These are phyloP conservation scores for Plasmopara viticola DNA, from an alignment of 352 stramenopile genomes.

Conservation along the genomic window DNA sequence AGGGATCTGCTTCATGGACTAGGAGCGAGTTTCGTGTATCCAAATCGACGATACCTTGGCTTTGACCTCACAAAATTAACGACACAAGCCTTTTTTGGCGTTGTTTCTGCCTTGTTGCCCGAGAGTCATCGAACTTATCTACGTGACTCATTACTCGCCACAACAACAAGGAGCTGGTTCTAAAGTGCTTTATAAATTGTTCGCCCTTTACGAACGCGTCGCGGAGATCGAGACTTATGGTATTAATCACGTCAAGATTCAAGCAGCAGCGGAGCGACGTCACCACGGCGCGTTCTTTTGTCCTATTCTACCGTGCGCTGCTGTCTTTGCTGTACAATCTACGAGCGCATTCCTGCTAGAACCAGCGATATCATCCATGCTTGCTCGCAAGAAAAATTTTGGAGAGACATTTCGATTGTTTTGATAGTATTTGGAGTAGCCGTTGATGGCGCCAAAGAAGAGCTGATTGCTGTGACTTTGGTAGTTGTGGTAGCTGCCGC, in stretches of 20 bases:
- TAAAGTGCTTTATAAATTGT: slow-evolving; percentile 50
- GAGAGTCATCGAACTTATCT: slow-evolving; percentile 62
- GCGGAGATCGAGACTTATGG: slow-evolving; percentile 65
- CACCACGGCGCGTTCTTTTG: slow-evolving; percentile 66
- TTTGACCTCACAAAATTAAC: slow-evolving; percentile 85
- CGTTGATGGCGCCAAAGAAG: slow-evolving; percentile 44
- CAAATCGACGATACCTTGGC: slow-evolving; percentile 57
- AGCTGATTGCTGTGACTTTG: slow-evolving; percentile 39
- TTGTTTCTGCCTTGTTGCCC: slow-evolving; percentile 45
- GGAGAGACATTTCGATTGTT: slow-evolving; percentile 33
- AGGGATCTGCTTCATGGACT: slow-evolving; percentile 46
- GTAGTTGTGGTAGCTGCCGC: slow-evolving; percentile 37
- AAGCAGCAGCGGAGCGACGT: slow-evolving; percentile 41
- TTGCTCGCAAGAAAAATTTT: slow-evolving; percentile 17
- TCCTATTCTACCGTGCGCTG: slow-evolving; percentile 47
- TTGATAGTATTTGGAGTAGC: slow-evolving; percentile 57
- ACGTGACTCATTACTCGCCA: slow-evolving; percentile 72
- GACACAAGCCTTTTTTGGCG: slow-evolving; percentile 43
- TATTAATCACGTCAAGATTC: slow-evolving; percentile 63
- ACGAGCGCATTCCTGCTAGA: slow-evolving; percentile 44
- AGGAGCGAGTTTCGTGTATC: slow-evolving; percentile 48
- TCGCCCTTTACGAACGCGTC: slow-evolving; percentile 36
- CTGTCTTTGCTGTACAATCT: slow-evolving; percentile 44
- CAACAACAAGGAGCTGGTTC: slow-evolving; percentile 61
- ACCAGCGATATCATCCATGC: slow-evolving; percentile 41